phyloP scores from a whole-genome alignment of 73 alveolate genomes.

The Breviolum minutum region DNA sequence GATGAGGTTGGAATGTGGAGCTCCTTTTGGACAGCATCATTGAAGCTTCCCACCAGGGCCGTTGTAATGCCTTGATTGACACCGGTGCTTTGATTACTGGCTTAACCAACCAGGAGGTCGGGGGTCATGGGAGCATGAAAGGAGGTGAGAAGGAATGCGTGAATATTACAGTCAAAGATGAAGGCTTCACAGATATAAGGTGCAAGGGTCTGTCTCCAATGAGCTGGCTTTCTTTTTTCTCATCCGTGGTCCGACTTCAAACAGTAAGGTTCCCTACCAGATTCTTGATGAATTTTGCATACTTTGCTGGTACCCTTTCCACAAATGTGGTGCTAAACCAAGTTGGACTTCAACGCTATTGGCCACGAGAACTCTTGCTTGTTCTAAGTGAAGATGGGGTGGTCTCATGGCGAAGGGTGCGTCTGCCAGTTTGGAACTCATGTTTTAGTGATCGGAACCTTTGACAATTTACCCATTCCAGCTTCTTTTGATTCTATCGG shows the following conservation, averaged over 20 bases:
- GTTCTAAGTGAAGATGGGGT: too few relatives aligned
- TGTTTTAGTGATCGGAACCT: background rate
- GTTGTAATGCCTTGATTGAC: constrained; percentile 92
- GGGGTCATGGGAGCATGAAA: background rate
- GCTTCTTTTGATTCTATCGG: background rate
- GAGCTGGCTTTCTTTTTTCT: too few relatives aligned
- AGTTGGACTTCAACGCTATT: too few relatives aligned
- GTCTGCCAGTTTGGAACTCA: too few relatives aligned
- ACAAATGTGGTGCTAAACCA: too few relatives aligned
- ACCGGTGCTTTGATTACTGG: constrained; percentile 91
- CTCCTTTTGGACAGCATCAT: constrained; percentile 94
- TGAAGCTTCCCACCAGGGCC: constrained; percentile 85
- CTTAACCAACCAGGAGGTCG: constrained; percentile 78
- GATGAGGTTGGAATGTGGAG: constrained; percentile 91
- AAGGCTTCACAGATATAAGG: background rate
- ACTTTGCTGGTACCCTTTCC: too few relatives aligned
- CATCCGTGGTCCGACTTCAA: too few relatives aligned
- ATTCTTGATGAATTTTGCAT: too few relatives aligned
- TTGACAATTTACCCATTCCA: background rate
- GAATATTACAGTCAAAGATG: background rate
- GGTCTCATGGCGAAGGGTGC: too few relatives aligned
- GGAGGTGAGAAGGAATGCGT: background rate
- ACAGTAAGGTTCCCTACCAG: too few relatives aligned
- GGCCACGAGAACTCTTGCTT: too few relatives aligned
- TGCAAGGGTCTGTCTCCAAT: too few relatives aligned